Base-by-base conservation (phyloP, 345 rosid genomes). In the Rhizophora apiculata region DNA sequence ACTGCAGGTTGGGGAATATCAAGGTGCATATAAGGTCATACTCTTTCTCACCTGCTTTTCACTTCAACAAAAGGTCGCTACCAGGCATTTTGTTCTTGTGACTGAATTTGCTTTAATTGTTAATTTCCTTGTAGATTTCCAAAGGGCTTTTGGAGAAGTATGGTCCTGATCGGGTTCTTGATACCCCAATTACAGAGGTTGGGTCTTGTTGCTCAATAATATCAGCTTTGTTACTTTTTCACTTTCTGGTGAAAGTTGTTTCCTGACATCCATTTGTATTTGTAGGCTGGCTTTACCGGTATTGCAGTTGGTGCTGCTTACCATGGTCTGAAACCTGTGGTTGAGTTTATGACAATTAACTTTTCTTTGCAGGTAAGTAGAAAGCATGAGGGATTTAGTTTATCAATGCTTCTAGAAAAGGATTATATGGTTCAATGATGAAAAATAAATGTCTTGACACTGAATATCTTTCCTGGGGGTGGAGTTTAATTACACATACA, bases 271-370 rank as follows among this genome's bases (percentile, higher is more conserved):
- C 39, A 21, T 53, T 46, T 78, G 49, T 53, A 10, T 62, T 69
- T 76, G 51, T 62, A 91, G 97, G 98, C 98, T 82, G 98, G 98
- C 29, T 94, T 94, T 83, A 82, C 97, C 64, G 98, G 97, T 71
- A 88, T 94, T 67, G 98, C 90, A 79, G 97, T 94, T 60, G 98
- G 97, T 61, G 96, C 98, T 30, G 97, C 98, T 79, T 91, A 89
- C 69, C 75, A 87, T 75, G 97, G 97, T 55, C 84, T 94, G 51
- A 87, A 77, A 81, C 98, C 96, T 48, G 85, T 91, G 51, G 82
- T 94, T 32, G 97, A 94, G 74, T 94, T 94, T 72, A 91, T 91
- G 98, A 91, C 98, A 29, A 85, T 94, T 72, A 94, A 94, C 88
- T 91, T 94, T 79, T 78, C 96, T 46, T 82, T 91, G 97, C 96